Evolutionary conservation across 2,329 filamentous ascomycete genomes (phyloP), one percentile per base, ranked within the genome.

Genomic region (Zymoseptoria tritici): DNA sequence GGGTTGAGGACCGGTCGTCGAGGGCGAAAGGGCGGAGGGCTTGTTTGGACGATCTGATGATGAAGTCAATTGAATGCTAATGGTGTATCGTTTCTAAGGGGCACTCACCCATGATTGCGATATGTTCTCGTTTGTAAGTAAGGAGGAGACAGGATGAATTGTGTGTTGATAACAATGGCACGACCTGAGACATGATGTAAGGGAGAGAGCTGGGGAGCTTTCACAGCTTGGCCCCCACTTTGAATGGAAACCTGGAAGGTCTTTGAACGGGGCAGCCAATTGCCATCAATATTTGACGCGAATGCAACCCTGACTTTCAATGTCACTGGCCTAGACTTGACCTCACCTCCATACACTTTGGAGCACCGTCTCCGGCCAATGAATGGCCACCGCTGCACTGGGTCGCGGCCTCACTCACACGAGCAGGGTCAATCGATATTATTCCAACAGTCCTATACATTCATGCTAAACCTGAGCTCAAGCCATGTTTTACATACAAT

Each of bases 11-110:
- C 73, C 74, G 20, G 73, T 73, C 16, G 87, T 81, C 56, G 85
- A 85, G 7, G 89, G 87, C 55, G 64, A 66, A 64, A 90, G 81
- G 57, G 89, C 85, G 70, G 85, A 81, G 59, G 91, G 90, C 74
- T 91, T 94, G 78, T 96, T 90, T 67, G 86, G 84, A 74, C 92
- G 87, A 72, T 96, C 91, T 66, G 51, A 6, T 9, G 49, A 49
- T 16, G 22, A 31, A 26, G 20, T 53, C 52, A 53, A 6, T 20
- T 52, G 20, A 21, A 21, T 11, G 50, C 22, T n/a, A 52, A 13
- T 50, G 46, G 20, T 20, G 16, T 50, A 20, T n/a, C 46, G 16
- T 20, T 50, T 4, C 19, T 16, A 3, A 13, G 19, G 11, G 4
- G 31, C 9, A 29, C 52, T 26, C 22, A 53, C 52, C 52, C 52